These are phyloP conservation scores for Durusdinium trenchii DNA, from an alignment of 73 alveolate genomes.

Conservation along the genomic window DNA sequence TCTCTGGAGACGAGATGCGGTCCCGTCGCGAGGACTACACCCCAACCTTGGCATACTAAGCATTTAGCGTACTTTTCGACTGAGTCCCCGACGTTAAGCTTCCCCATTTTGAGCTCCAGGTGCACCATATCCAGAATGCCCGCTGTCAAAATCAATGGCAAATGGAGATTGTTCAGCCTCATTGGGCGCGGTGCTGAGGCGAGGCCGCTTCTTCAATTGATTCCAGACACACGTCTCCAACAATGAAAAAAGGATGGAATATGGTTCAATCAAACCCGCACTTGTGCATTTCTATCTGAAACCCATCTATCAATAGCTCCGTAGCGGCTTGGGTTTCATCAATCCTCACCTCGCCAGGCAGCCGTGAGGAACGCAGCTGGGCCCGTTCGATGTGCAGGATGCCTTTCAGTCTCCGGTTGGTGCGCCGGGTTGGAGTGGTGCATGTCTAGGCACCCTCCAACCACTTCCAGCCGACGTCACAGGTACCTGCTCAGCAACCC, in stretches of 20 bases:
- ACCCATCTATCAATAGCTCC: too few relatives aligned
- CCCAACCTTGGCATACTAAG: neutral
- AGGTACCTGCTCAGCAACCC: too few relatives aligned
- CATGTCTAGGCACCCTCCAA: too few relatives aligned
- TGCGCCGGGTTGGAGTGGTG: too few relatives aligned
- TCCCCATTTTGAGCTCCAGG: slow-evolving; percentile 79
- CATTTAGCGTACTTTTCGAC: neutral
- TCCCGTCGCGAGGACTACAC: neutral
- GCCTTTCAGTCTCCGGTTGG: slow-evolving; percentile 32
- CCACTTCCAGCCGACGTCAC: too few relatives aligned
- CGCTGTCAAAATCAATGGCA: slow-evolving; percentile 43
- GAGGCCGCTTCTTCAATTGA: neutral
- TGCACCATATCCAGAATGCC: slow-evolving; percentile 89
- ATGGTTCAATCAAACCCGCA: neutral
- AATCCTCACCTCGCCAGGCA: neutral
- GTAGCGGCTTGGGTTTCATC: neutral
- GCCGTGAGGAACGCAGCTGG: slow-evolving; percentile 63
- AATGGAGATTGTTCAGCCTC: slow-evolving; percentile 73
- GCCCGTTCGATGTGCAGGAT: slow-evolving; percentile 71
- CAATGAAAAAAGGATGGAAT: neutral
- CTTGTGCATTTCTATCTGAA: too few relatives aligned
- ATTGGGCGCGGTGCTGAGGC: neutral
- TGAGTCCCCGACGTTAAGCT: slow-evolving; percentile 27
- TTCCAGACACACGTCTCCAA: neutral
- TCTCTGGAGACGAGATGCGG: too few relatives aligned